Base-by-base conservation (phyloP, 2,329 filamentous ascomycete species). In the Penicillium sp. region DNA sequence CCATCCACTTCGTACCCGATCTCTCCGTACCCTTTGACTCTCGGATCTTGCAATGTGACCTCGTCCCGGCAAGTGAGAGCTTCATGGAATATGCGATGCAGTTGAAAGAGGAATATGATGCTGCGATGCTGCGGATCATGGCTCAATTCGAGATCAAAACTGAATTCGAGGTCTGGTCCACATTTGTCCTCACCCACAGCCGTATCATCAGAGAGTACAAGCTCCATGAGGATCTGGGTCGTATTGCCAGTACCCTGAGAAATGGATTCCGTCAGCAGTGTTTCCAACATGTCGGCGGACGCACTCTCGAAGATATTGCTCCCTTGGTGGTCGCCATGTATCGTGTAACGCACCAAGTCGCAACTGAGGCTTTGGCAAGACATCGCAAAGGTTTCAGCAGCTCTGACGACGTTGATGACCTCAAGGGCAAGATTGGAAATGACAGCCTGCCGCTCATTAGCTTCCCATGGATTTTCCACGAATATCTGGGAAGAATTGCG, bases 111-210 rank as follows among this genome's bases (percentile, higher is more conserved):
- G 74, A 84, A 24, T 96, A 97, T 55, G 93, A 98, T 60, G 77
- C 78, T 13, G 78, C 82, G 0, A 77, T 97, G 59, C 80, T 79
- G 10, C 80, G 89, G 0, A 76, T 96, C 45, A 90, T 97, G 82
- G 85, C 82, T 1, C 90, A 95, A 59, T 82, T 89, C 56, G 85
- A 86, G 35, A 86, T 97, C 46, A 70, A 74, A 14, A 95, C 87
- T 0, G 93, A 98, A 60, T 96, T 95, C 55, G 93, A 98, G 67
- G 79, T 95, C 9, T 96, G 85, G 82, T 85, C 89, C 0, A 84
- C 87, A 0, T 97, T 96, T 65, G 81, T 90, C 2, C 74, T 97
- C 47, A 78, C 79, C 1, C 87, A 86, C 61, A 86, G 87, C 7
- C 77, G 81, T 0, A 77, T 87, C 22, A 82, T 80, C 27, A 80